Evolutionary conservation across 208 protist genomes (phyloP).

Genomic region (Acanthamoeba triangularis): DNA sequence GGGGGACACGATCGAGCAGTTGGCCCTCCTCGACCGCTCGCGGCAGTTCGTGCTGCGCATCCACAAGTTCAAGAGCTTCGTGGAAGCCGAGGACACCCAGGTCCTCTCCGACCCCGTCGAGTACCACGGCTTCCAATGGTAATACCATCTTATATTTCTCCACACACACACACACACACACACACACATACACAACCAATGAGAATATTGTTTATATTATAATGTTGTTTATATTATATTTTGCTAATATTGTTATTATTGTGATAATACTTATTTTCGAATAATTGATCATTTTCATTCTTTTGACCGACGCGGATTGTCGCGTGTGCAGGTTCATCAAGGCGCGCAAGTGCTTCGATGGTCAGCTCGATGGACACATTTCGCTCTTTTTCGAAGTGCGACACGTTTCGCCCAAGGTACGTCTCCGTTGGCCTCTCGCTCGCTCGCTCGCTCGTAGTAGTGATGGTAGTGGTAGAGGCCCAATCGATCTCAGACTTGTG

Average conservation of each 20-base stretch:
- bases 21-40: background rate
- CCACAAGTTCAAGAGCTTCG: background rate
- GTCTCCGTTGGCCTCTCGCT: background rate
- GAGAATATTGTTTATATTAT: background rate
- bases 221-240: background rate
- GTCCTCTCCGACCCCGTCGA: background rate
- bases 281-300: background rate
- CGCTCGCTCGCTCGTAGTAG: background rate
- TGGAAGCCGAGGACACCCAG: conserved; percentile 6
- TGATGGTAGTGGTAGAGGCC: background rate
- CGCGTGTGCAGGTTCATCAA: conserved; percentile 36
- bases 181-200: too few species aligned
- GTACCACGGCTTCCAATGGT: conserved; percentile 40
- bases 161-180: too few species aligned
- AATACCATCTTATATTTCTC: background rate
- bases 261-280: background rate
- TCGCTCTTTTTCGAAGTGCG: conserved; percentile 71
- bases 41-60: conserved; percentile 52
- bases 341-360: conserved; percentile 52
- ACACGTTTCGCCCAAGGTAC: background rate
- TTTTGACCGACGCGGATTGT: background rate
- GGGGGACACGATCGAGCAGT: background rate
- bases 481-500: background rate
- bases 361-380: conserved; percentile 15
- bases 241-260: too few species aligned